phyloP scores from a whole-genome alignment of 2,329 filamentous ascomycete genomes.

The Macrophomina tecta region DNA sequence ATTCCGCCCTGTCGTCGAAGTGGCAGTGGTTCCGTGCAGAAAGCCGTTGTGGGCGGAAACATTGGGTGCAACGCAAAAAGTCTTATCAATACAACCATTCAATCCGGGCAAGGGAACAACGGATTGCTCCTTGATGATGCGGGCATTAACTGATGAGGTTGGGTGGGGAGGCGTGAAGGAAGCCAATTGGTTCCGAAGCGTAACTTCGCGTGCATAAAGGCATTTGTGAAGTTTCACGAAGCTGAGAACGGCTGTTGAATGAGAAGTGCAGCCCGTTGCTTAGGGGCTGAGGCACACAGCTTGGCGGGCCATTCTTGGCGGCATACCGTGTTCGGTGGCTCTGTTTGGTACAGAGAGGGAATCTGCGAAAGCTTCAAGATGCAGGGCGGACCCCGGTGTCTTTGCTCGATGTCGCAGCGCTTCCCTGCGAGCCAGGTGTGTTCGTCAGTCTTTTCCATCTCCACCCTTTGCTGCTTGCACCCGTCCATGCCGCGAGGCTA shows the following conservation, averaged over 20 bases:
- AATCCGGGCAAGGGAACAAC: neutral
- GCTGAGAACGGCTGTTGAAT: constrained; percentile 4
- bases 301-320: constrained; percentile 8
- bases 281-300: neutral
- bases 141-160: neutral
- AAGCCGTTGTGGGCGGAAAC: neutral
- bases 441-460: constrained; percentile 18
- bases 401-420: neutral
- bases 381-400: neutral
- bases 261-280: constrained; percentile 11
- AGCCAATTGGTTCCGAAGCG: neutral
- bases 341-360: neutral
- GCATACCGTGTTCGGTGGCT: constrained; percentile 1
- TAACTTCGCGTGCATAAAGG: neutral
- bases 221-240: neutral
- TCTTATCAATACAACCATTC: too few species aligned
- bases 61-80: neutral
- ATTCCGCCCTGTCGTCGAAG: neutral
- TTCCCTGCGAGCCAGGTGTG: neutral
- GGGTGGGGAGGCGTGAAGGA: neutral
- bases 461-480: neutral
- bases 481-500: constrained; percentile 1
- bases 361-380: constrained; percentile 10
- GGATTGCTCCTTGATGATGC: neutral
- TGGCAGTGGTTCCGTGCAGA: neutral